Evolutionary conservation across 306 rosid genomes (phyloP).

Genomic region (Ceratonia siliqua): DNA sequence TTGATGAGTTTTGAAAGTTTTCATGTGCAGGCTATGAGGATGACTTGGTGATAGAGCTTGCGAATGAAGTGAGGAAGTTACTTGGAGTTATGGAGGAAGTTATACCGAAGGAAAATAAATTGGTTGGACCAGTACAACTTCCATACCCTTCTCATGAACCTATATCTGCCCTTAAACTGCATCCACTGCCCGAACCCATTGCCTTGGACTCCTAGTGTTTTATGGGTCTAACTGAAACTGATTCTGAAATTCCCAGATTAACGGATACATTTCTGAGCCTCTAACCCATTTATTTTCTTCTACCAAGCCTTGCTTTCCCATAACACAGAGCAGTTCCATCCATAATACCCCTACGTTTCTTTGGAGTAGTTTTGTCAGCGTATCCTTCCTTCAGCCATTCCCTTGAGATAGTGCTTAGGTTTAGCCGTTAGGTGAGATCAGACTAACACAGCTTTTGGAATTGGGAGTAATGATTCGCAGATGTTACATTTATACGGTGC

Average conservation of each 20-base stretch:
- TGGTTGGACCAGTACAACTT: constrained; percentile 39
- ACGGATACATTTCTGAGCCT: constrained; percentile 31
- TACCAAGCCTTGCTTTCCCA: neutral
- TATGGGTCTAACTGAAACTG: constrained; percentile 8
- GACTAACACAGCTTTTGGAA: neutral
- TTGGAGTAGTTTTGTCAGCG: constrained; percentile 5
- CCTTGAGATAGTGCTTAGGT: constrained; percentile 15
- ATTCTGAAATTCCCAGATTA: constrained; percentile 3
- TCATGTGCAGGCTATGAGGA: constrained; percentile 76
- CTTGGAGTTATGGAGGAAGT: constrained; percentile 59
- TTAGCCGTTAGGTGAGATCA: neutral
- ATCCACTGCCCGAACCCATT: constrained; percentile 71
- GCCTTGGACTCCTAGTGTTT: constrained; percentile 57
- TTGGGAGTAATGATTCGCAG: neutral
- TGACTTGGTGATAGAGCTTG: constrained; percentile 83
- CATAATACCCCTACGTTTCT: neutral
- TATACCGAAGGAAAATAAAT: constrained; percentile 54
- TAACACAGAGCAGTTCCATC: neutral
- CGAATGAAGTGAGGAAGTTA: constrained; percentile 81
- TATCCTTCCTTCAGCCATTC: constrained; percentile 21
- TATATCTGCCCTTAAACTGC: constrained; percentile 58
- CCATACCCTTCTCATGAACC: constrained; percentile 59
- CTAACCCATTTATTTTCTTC: constrained; percentile 36
- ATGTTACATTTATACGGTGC: neutral
- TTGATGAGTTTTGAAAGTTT: constrained; percentile 10